Evolutionary conservation across 2,329 filamentous ascomycete species (phyloP).

Genomic region (Paecilomyces variotii): DNA sequence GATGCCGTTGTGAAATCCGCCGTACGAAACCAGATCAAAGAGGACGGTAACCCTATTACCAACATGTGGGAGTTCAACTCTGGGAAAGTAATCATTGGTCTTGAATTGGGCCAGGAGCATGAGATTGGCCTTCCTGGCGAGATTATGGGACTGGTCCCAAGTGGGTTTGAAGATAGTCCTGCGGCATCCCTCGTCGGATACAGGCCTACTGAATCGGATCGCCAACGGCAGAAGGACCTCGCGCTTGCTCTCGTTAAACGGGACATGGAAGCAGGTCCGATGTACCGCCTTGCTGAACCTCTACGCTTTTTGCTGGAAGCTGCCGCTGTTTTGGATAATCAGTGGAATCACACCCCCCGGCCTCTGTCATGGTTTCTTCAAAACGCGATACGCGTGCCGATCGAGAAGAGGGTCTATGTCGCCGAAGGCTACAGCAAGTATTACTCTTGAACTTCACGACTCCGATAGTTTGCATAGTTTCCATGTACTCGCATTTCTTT

Average conservation of each 20-base stretch:
- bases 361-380: conserved; percentile 22
- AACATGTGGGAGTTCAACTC: conserved; percentile 16
- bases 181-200: conserved; percentile 16
- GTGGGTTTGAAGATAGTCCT: conserved; percentile 18
- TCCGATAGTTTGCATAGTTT: neutral
- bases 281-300: conserved; percentile 14
- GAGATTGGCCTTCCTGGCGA: conserved; percentile 5
- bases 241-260: conserved; percentile 18
- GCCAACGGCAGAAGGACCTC: conserved; percentile 18
- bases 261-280: conserved; percentile 19
- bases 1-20: conserved; percentile 23
- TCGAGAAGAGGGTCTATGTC: conserved; percentile 7
- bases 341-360: conserved; percentile 20
- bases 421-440: neutral
- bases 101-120: conserved; percentile 13
- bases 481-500: neutral
- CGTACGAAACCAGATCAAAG: conserved; percentile 12
- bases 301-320: conserved; percentile 28
- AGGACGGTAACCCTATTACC: conserved; percentile 7
- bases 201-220: conserved; percentile 12
- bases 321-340: conserved; percentile 23
- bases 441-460: neutral
- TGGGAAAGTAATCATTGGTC: conserved; percentile 27
- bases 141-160: conserved; percentile 14
- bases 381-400: conserved; percentile 25